Base-by-base conservation (phyloP, 1,284 basidiomycete species). In the Ganoderma leucocontextum region DNA sequence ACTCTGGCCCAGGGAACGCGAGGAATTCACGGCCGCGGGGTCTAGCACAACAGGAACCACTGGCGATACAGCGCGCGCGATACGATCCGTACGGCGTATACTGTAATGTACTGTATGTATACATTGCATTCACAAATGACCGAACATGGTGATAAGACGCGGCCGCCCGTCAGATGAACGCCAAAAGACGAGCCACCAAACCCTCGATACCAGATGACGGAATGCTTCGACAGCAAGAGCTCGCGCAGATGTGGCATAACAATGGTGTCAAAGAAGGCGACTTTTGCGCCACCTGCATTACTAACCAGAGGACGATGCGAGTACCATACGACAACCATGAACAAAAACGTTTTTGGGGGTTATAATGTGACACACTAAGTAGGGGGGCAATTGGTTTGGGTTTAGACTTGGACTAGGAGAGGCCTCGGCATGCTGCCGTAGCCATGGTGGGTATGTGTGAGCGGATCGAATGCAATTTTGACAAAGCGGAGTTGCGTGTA, bases 381-480 rank as follows among this genome's bases (percentile, higher is more conserved):
- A 33, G 29, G 52, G 52, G 17, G 10, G n/a, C n/a, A n/a, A 57
- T 57, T 57, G 55, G 8, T 57, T 36, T 57, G 55, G 55, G 15
- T 57, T 57, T 53, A 33, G 52, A 53, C 25, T 53, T 52, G 22
- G 22, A 49, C 47, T 49, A 29, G 44, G n/a, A 36, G 36, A 44
- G 55, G 57, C 29, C 29, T 29, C 2, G 19, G 61, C 38, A 53
- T 47, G 58, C 49, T 41, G 63, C 39, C 36, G 59, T 63, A 58
- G 60, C 39, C 42, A n/a, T n/a, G n/a, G 53, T 53, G 65, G 65
- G 65, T 67, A 63, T 69, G 65, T 67, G 58, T 61, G 70, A 63
- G 70, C 60, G 15, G 63, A 69, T 71, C 64, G 65, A 66, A 66
- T 71, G 70, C 70, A 66, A 35, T 69, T 71, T 71, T 68, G 67